A percentile compares a stretch with the other conserved stretches of the same genome.
phyloP scores from a whole-genome alignment of 2,329 filamentous ascomycete genomes.

The Ophiocordyceps unilateralis region DNA sequence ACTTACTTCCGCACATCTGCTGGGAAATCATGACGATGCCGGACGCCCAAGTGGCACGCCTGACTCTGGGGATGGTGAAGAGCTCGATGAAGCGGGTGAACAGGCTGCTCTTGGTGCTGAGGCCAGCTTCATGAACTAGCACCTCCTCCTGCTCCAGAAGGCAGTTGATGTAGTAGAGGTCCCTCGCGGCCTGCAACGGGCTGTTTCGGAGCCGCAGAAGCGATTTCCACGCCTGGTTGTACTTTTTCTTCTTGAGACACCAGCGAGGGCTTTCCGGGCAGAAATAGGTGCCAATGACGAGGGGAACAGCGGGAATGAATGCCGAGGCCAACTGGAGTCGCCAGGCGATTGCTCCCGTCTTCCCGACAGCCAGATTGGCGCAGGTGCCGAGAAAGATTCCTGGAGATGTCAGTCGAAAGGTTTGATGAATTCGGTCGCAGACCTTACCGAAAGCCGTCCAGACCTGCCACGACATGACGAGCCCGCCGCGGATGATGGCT shows the following conservation, averaged over 20 bases:
- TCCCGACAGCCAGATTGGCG: conserved; percentile 46
- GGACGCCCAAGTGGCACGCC: conserved; percentile 47
- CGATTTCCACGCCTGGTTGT: conserved; percentile 36
- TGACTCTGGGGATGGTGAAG: conserved; percentile 38
- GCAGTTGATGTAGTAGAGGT: conserved; percentile 39
- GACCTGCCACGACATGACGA: conserved; percentile 38
- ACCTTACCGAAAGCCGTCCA: conserved; percentile 30
- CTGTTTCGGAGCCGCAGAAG: conserved; percentile 39
- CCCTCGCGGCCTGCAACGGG: conserved; percentile 41
- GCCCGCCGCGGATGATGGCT: conserved; percentile 30
- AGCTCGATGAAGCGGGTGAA: conserved; percentile 34
- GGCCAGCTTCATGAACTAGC: conserved; percentile 10
- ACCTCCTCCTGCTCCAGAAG: conserved; percentile 15
- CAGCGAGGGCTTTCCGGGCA: conserved; percentile 50
- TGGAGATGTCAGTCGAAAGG: conserved; percentile 3
- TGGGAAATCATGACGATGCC: conserved; percentile 51
- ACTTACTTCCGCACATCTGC: conserved; percentile 34
- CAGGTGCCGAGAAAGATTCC: conserved; percentile 50
- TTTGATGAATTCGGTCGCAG: rapidly evolving
- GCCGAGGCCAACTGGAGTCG: conserved; percentile 46
- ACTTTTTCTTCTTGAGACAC: conserved; percentile 44
- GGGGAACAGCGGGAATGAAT: conserved; percentile 45
- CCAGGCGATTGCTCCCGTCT: conserved; percentile 42
- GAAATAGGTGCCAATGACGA: conserved; percentile 38
- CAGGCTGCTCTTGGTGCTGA: conserved; percentile 24